Evolutionary conservation across 495 filamentous ascomycete species (phyloP), one percentile per base, ranked within the genome.

Genomic region (Chaetomidium leptoderma): DNA sequence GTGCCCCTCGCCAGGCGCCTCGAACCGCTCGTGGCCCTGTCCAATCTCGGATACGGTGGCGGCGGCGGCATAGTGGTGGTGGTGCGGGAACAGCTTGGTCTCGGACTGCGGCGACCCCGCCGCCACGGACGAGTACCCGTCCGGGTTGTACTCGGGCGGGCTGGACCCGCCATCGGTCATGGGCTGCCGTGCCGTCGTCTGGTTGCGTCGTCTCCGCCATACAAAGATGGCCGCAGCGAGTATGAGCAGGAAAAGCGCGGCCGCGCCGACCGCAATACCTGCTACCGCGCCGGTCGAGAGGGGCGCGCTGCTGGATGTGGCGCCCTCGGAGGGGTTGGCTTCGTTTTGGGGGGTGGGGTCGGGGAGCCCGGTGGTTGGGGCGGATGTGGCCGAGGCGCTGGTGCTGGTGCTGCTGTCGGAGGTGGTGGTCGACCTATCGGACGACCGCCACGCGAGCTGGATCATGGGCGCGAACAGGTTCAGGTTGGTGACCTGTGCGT

Each of bases 391-490:
- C 8, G 51, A 19, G 14, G 55, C 13, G 17, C 35, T 23, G 4
- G 42, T 21, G 13, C 32, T 26, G n/a, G 7, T 37, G 55, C 17
- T 10, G 39, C 5, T 45, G 27, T 6, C 29, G 23, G 27, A 19
- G 1, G 26, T 9, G 13, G 26, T 53, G 11, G 19, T 37, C 30
- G 48, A 52, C 17, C 1, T 52, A 35, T 72, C 69, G 24, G 66
- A 55, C 4, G 58, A 29, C 33, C 69, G 33, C 50, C 59, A 65
- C 0, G 64, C 64, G 43, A 69, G 57, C 57, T 72, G 68, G 45
- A 71, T 56, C 63, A 72, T 68, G 39, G 64, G 64, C 19, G 70
- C 70, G 35, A 37, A 66, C n/a, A 70, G 40, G 36, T 58, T 53
- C 16, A 63, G 45, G n/a, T 40, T 17, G 19, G 17, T 14, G 33